Evolutionary conservation across 352 stramenopile species (phyloP).

Genomic region (Globisporangium parvum): DNA sequence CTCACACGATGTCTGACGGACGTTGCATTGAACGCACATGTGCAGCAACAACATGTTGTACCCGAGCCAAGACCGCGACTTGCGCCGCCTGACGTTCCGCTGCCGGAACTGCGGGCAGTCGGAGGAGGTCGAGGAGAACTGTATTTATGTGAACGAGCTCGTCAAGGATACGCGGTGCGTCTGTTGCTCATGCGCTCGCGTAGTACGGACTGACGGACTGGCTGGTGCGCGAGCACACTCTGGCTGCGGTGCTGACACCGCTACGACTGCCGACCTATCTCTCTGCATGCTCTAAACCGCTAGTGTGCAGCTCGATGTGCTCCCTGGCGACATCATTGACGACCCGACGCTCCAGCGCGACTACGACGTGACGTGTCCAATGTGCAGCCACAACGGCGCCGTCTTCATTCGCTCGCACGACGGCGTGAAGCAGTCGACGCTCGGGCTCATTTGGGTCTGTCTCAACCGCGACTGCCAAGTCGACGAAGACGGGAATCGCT

Average conservation of each 20-base stretch:
- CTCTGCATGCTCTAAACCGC: background rate
- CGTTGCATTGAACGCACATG: background rate
- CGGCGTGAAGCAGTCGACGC: slow-evolving; percentile 82
- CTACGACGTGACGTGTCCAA: slow-evolving; percentile 79
- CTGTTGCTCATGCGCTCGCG: background rate
- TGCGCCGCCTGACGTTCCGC: slow-evolving; percentile 79
- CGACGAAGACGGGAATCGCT: slow-evolving; percentile 77
- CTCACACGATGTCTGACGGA: background rate
- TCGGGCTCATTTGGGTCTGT: slow-evolving; percentile 86
- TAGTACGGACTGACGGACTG: too few relatives aligned
- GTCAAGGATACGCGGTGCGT: slow-evolving; percentile 83
- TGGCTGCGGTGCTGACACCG: too few relatives aligned
- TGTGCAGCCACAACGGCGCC: slow-evolving; percentile 69
- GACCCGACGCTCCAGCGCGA: slow-evolving; percentile 86
- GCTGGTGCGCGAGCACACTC: too few relatives aligned
- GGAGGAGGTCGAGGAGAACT: slow-evolving; percentile 84
- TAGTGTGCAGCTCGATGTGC: slow-evolving; percentile 80
- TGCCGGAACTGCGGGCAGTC: slow-evolving; percentile 85
- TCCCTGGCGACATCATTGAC: slow-evolving; percentile 83
- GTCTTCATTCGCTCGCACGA: slow-evolving; percentile 88
- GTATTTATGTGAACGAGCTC: slow-evolving; percentile 90
- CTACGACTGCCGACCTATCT: too few relatives aligned
- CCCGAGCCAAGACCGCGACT: slow-evolving; percentile 82
- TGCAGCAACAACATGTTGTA: slow-evolving; percentile 90
- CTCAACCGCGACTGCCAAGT: slow-evolving; percentile 85